phyloP scores from a whole-genome alignment of 2,329 filamentous ascomycete species.

The Diaporthe aspalathi region DNA sequence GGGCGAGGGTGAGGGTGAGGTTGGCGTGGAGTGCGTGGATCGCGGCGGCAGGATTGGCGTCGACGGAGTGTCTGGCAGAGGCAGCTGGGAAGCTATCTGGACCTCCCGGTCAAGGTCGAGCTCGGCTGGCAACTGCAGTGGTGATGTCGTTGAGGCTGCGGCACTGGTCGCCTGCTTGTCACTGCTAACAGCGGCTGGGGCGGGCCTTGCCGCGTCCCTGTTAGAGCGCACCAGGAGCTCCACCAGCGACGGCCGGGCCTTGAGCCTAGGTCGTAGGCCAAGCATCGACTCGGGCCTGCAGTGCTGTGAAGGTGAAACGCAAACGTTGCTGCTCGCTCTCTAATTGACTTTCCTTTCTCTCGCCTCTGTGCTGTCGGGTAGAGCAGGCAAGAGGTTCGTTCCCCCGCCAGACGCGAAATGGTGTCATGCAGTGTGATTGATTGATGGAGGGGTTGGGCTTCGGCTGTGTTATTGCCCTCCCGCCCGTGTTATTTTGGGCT shows the following conservation, averaged over 20 bases:
- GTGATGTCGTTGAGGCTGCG: conserved; percentile 44
- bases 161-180: conserved; percentile 15
- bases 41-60: conserved; percentile 45
- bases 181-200: conserved; percentile 20
- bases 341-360: conserved; percentile 3
- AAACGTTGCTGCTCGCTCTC: conserved; percentile 1
- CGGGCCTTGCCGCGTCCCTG: conserved; percentile 41
- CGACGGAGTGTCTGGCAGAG: conserved; percentile 57
- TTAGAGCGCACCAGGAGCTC: conserved; percentile 59
- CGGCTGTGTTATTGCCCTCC: conserved; percentile 22
- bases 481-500: conserved; percentile 26
- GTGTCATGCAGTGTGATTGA: not conserved
- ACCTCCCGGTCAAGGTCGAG: conserved; percentile 38
- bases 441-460: conserved; percentile 24
- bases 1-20: conserved; percentile 46
- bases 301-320: conserved; percentile 29
- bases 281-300: conserved; percentile 57
- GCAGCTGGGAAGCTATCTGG: conserved; percentile 53
- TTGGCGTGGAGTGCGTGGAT: conserved; percentile 48
- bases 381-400: too few relatives aligned
- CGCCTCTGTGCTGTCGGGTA: not conserved
- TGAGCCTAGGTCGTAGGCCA: conserved; percentile 61
- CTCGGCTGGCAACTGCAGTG: conserved; percentile 42
- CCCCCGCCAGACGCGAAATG: conserved; percentile 4
- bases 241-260: conserved; percentile 65